These are phyloP conservation scores for Citrullus mucosospermus DNA, from an alignment of 306 rosid species.

Conservation along the genomic window DNA sequence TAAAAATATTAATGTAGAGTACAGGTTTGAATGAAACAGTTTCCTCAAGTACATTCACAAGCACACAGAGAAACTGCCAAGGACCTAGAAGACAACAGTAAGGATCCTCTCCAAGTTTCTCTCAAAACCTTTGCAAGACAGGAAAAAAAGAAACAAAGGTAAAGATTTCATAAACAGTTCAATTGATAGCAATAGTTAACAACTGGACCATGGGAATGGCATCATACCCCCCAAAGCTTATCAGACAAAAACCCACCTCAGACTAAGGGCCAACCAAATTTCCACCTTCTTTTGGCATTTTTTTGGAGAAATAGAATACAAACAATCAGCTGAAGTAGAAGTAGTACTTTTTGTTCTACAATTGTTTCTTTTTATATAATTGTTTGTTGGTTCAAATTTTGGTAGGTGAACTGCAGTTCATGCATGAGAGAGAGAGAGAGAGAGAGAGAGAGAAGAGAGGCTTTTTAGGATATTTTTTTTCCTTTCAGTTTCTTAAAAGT, in stretches of 20 bases:
- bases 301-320: neutral
- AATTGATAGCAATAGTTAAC: slow-evolving; percentile 42
- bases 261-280: neutral
- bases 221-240: neutral
- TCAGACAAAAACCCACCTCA: slow-evolving; percentile 6
- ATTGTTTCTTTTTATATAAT: slow-evolving; percentile 6
- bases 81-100: neutral
- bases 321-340: neutral
- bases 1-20: neutral
- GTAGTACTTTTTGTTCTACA: slow-evolving; percentile 3
- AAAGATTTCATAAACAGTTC: slow-evolving; percentile 29
- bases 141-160: slow-evolving; percentile 20
- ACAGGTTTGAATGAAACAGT: slow-evolving; percentile 3
- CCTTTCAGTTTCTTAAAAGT: slow-evolving; percentile 2
- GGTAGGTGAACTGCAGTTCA: slow-evolving; percentile 80
- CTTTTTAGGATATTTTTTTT: neutral
- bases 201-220: slow-evolving; percentile 21
- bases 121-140: slow-evolving; percentile 3
- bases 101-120: neutral
- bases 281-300: neutral
- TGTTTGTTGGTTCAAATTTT: slow-evolving; percentile 25
- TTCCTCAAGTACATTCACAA: neutral
- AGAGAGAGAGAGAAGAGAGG: neutral
- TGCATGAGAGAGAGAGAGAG: slow-evolving; percentile 43
- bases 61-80: neutral